Evolutionary conservation across 257 asterid genomes (phyloP).

Genomic region (Ehretia macrophylla): DNA sequence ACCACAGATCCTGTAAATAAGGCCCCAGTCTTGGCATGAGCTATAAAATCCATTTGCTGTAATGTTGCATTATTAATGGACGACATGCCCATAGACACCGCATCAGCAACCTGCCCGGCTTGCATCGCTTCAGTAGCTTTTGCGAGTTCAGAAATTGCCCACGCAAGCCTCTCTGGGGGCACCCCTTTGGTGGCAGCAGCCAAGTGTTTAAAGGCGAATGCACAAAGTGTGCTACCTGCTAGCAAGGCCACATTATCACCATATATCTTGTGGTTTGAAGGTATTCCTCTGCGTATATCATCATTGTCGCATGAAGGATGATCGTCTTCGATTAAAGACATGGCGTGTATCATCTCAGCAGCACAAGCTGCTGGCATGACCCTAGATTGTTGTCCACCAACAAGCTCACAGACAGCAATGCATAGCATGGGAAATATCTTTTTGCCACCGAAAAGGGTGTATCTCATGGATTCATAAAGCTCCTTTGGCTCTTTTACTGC

Average conservation of each 20-base stretch:
- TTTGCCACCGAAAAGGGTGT: not conserved
- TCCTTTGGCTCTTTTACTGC: not conserved
- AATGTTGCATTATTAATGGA: no score
- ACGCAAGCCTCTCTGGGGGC: not conserved
- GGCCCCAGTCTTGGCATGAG: not conserved
- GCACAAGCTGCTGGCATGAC: conserved; percentile 2
- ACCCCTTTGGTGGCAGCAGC: conserved; percentile 4
- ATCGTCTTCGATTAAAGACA: not conserved
- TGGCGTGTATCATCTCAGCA: not conserved
- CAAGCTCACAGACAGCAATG: conserved; percentile 5
- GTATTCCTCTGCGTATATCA: conserved; percentile 1
- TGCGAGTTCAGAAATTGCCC: conserved; percentile 18
- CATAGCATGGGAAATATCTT: not conserved
- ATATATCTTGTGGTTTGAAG: conserved; percentile 3
- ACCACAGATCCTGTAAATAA: no score
- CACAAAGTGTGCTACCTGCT: conserved; percentile 2
- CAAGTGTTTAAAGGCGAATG: conserved; percentile 4
- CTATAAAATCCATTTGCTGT: not conserved
- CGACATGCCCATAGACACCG: not conserved
- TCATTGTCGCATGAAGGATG: not conserved
- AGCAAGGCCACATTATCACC: conserved; percentile 4
- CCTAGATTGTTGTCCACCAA: not conserved
- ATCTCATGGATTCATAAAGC: not conserved
- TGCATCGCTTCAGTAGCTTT: conserved; percentile 8
- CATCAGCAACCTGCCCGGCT: not conserved